Evolutionary conservation across 257 asterid genomes (phyloP), one percentile per base, ranked within the genome.

Genomic region (Mentha longifolia): DNA sequence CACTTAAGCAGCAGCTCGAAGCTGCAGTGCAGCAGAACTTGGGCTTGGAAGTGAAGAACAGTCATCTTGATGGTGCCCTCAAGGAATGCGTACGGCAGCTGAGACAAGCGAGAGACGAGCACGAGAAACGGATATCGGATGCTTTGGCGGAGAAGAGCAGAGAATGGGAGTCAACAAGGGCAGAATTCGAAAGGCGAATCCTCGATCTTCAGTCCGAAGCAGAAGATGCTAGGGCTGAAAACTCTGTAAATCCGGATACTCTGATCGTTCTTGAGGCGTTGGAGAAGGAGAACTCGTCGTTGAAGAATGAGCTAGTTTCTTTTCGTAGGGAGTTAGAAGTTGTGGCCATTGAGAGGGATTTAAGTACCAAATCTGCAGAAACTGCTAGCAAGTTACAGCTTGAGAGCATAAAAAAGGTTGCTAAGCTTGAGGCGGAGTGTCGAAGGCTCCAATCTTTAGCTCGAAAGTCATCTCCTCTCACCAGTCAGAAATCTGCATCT

Each of bases 31-130:
- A 89, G 83, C 95, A 88, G 74, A 88, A 88, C 74, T 54, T 82
- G 80, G 71, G 82, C 66, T 76, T 89, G 54, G 95, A 89, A 64
- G 96, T 81, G 75, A 83, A 85, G 56, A 73, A 78, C 25, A 90
- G 86, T 61, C 95, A 90, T 77, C 91, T 90, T 15, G 94, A 90
- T 72, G 81, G 87, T 14, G 95, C 96, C 71, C 85, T 90, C 57
- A 87, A 87, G 80, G 95, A 90, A 81, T 90, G 95, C 67, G 96
- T 86, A 30, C 77, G 85, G 73, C 92, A 87, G 43, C 81, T 89
- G 52, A 84, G 96, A 76, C 85, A 80, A 72, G 88, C 90, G 19
- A 80, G 79, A 76, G 92, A 89, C 17, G 91, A 89, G 72, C 88
- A 81, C 55, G 96, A 82, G 70, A 80, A 79, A 62, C 80, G 69